phyloP scores from a whole-genome alignment of 1,284 basidiomycete genomes.

The Ceratobasidium theobromae region DNA sequence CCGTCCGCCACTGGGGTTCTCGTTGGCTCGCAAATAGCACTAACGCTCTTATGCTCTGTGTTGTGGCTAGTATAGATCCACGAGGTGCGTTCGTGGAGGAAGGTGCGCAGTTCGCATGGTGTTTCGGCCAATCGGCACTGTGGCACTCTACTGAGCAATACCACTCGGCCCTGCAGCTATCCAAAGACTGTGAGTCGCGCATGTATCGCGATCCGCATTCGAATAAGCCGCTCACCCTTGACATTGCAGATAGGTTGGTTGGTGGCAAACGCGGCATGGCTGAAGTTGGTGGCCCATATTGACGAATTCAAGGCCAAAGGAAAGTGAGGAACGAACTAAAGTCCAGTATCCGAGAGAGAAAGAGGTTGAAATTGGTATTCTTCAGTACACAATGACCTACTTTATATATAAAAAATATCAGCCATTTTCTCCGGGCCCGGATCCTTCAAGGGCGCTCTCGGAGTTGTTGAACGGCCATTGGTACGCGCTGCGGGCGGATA shows the following conservation, averaged over 20 bases:
- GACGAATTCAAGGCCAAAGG: not conserved
- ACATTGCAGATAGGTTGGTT: not conserved
- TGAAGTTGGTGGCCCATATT: not conserved
- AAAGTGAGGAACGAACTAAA: not conserved
- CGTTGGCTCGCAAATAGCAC: not conserved
- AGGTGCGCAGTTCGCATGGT: not conserved
- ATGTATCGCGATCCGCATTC: not conserved
- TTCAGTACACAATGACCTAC: too few relatives aligned
- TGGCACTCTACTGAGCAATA: constrained; percentile 14
- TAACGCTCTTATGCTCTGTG: not conserved
- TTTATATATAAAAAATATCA: too few relatives aligned
- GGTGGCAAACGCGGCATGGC: not conserved
- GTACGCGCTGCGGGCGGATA: too few relatives aligned
- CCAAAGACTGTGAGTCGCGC: not conserved
- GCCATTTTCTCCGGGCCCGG: too few relatives aligned
- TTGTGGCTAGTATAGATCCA: not conserved
- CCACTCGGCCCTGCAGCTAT: not conserved
- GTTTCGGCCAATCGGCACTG: not conserved
- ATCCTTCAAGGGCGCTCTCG: too few relatives aligned
- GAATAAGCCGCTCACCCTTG: not conserved
- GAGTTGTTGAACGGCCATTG: too few relatives aligned
- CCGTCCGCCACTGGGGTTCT: not conserved
- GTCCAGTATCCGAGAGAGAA: too few relatives aligned
- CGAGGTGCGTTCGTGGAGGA: not conserved
- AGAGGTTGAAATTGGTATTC: too few relatives aligned